Percentiles rank a stretch among this genome's conserved stretches.
Evolutionary conservation across 176 grass and related monocot species (phyloP).

Genomic region (Guadua angustifolia): DNA sequence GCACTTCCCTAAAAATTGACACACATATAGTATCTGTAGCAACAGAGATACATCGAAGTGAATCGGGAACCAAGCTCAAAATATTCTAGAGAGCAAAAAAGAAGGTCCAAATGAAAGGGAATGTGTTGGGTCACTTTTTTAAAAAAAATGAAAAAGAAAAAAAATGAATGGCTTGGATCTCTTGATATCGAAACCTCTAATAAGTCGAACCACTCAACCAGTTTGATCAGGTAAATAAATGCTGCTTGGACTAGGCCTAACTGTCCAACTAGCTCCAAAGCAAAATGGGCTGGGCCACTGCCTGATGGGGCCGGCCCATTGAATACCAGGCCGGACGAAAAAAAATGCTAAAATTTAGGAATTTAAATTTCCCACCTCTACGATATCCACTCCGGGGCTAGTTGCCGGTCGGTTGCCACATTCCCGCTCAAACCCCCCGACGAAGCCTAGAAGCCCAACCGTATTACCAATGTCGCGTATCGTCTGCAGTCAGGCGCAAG

Average conservation of each 20-base stretch:
- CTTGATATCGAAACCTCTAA: too few species aligned
- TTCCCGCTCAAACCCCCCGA: neutral
- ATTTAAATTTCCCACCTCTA: too few species aligned
- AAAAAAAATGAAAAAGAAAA: too few species aligned
- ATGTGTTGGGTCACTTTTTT: neutral
- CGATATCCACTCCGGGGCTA: neutral
- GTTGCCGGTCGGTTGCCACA: neutral
- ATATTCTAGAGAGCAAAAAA: neutral
- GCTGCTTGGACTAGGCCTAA: too few species aligned
- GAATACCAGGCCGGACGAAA: neutral
- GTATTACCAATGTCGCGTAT: slow-evolving; percentile 36
- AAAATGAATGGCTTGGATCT: too few species aligned
- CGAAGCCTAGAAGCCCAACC: neutral
- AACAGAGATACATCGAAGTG: neutral
- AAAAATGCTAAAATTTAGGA: neutral
- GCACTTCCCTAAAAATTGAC: neutral
- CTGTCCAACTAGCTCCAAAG: neutral
- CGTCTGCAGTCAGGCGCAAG: too few species aligned
- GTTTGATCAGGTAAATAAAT: too few species aligned
- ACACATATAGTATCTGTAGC: neutral
- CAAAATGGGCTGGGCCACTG: neutral
- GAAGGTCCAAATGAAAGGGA: neutral
- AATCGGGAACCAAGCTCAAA: neutral
- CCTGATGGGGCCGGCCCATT: neutral
- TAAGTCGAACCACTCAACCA: too few species aligned